Evolutionary conservation across 768 basidiomycete genomes (phyloP), one percentile per base, ranked within the genome.

Genomic region (Pleurotus ostreatus): DNA sequence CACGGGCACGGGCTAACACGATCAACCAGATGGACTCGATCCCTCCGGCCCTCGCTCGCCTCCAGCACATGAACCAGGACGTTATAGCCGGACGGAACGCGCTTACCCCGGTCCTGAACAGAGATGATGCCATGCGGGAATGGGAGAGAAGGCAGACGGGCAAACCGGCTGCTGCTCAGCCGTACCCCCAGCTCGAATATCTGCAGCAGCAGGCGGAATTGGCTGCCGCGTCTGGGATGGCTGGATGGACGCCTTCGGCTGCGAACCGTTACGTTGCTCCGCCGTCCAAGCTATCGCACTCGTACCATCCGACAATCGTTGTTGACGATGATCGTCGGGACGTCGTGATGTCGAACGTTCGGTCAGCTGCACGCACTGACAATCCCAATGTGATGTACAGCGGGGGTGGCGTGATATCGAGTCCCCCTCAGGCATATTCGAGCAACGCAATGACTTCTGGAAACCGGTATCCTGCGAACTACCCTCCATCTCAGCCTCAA

Each of bases 71-170:
- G 88, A 90, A 89, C 59, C 85, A 88, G 71, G 89, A 88, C 69
- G 84, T 85, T 64, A 87, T 86, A 61, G 82, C 75, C 49, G 83
- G 85, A 40, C 78, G 92, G 54, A 92, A 92, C 63, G 89, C 92
- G 18, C 69, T 97, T 69, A 97, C 94, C 12, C 96, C 96, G 2
- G 94, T 97, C 26, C 72, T 98, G 61, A 95, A 96, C 63, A 81
- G 96, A 52, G 96, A 98, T 61, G 96, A 99, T 60, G 89, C 92
- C 44, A 89, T 93, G 77, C 83, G 88, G 43, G 96, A 98, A 72
- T 98, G 96, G 96, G 97, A 98, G 71, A 73, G 94, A 61, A 76
- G 94, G 59, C 90, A 94, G 66, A 73, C 85, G 9, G 91, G 87
- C 15, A 88, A 88, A 63, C 78, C 82, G 1, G 71, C 76, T 11